Evolutionary conservation across 148 eudicot species (phyloP), one percentile per base, ranked within the genome.

Genomic region (Chenopodium album): DNA sequence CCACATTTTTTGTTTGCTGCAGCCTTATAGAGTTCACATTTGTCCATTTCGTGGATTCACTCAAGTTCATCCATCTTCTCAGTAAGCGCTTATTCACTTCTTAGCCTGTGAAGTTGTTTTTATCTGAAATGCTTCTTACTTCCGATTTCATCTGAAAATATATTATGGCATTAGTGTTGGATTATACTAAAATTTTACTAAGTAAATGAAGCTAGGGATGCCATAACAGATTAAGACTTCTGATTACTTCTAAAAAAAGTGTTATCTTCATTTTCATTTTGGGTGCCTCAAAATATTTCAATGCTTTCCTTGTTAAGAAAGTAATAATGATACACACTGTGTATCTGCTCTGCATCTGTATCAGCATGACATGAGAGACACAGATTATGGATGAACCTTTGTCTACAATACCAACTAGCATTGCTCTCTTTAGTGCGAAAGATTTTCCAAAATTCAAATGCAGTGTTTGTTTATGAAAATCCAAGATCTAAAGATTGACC

Each of bases 21-120:
- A 81, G 87, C 84, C 84, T 60, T 81, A 85, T 56, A 78, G 87
- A 67, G 81, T 85, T 81, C 86, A 84, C 8, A 78, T 85, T 37
- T 85, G 84, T 29, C 87, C 87, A 73, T 85, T 85, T 67, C 84
- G 84, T 14, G 84, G 87, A 66, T 73, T 85, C 75, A 28, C 87
- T 10, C 84, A 77, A 71, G 78, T 85, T 59, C 84, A 85, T 81
- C 84, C 87, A 59, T 52, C 81, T 31, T 75, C 84, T 9, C 84
- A 85, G 87, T 85, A 81, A 81, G 87, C 82, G 73, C 68, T 75
- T 56, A 23, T 75, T 52, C 77, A 71, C 64, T 54, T 29, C 29
- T 31, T 32, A 14, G 52, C 75, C 41, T 74, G 29, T 12, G 69
- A 54, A 67, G 47, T 64, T 54, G 79, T 28, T 59, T 80, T 62